These are phyloP conservation scores for Collybiopsis luxurians DNA, from an alignment of 768 basidiomycete genomes.

Conservation along the genomic window DNA sequence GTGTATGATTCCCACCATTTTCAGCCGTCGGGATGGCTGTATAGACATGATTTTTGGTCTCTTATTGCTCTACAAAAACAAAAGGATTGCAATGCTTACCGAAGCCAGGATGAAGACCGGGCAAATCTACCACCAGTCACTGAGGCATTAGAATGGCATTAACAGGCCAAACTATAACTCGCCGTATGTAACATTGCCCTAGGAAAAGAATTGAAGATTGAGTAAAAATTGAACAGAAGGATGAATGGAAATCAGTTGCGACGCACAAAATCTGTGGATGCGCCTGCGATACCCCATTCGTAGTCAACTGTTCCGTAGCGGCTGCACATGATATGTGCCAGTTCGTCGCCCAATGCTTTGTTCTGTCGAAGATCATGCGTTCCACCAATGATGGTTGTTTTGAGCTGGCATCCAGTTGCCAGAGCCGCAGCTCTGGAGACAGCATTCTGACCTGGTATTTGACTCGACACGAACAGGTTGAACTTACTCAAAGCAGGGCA, in stretches of 20 bases:
- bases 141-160: too few species aligned
- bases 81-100: slow-evolving; percentile 31
- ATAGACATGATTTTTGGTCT: neutral
- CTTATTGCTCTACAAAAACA: too few species aligned
- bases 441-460: neutral
- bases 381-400: slow-evolving; percentile 32
- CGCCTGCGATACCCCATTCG: slow-evolving; percentile 63
- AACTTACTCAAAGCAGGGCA: slow-evolving; percentile 70
- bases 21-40: slow-evolving; percentile 73
- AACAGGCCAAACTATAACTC: slow-evolving; percentile 10
- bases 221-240: neutral
- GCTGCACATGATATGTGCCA: slow-evolving; percentile 56
- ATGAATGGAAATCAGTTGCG: neutral
- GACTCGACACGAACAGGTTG: too few species aligned
- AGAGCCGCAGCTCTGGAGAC: slow-evolving; percentile 56
- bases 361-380: slow-evolving; percentile 68
- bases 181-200: slow-evolving; percentile 82
- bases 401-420: slow-evolving; percentile 61
- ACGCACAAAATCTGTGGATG: slow-evolving; percentile 78
- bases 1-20: slow-evolving; percentile 78
- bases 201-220: neutral
- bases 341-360: slow-evolving; percentile 65
- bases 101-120: slow-evolving; percentile 73
- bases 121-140: slow-evolving; percentile 53
- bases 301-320: slow-evolving; percentile 64